Conservation (phyloP, 371 early-diverging fungal genomes). For the Haplosporangium sp. region DNA sequence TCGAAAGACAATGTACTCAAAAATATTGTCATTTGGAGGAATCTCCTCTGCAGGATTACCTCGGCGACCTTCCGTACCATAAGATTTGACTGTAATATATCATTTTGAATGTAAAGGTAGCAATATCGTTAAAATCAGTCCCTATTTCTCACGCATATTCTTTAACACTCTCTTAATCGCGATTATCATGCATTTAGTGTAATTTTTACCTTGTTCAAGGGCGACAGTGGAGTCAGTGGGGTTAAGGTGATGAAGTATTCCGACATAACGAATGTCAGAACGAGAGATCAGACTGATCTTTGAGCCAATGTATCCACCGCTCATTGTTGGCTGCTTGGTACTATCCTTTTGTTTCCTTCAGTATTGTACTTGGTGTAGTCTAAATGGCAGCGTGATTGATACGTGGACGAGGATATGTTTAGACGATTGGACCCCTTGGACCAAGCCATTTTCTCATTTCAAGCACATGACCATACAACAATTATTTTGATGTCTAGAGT, state of each 20-base stretch:
- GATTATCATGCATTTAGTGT: not conserved
- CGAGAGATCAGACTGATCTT: conserved; percentile 89
- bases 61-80: conserved; percentile 88
- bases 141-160: not conserved
- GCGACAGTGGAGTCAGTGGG: conserved; percentile 90
- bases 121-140: not conserved
- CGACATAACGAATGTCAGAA: conserved; percentile 93
- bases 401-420: not conserved
- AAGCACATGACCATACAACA: not conserved
- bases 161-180: not conserved
- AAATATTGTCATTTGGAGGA: conserved; percentile 84
- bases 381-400: not conserved
- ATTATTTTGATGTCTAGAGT: not conserved
- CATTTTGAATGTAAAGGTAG: not conserved
- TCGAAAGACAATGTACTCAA: conserved; percentile 92
- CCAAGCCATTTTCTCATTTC: not conserved
- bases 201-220: conserved; percentile 81
- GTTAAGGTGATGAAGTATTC: conserved; percentile 89
- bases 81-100: conserved; percentile 73
- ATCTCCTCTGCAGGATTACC: conserved; percentile 88
- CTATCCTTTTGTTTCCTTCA: conserved; percentile 4
- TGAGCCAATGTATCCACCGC: conserved; percentile 79
- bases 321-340: conserved; percentile 57
- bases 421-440: conserved; percentile 9
- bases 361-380: conserved; percentile 1